Conservation (phyloP, 768 basidiomycete genomes). For the Pleurotus sapidus region DNA sequence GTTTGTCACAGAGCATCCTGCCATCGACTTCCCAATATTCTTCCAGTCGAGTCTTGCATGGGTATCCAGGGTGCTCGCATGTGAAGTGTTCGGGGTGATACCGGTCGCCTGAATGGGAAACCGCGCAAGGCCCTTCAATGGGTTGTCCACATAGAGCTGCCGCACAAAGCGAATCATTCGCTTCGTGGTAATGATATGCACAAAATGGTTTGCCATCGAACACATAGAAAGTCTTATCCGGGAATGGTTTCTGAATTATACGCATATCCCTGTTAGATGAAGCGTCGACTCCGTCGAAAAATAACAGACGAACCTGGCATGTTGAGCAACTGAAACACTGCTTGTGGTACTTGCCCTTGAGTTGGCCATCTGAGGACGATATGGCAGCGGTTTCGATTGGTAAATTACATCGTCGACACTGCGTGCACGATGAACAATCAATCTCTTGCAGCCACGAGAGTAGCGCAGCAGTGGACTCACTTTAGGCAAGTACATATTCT, state of each 20-base stretch:
- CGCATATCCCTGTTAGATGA: slow-evolving; percentile 5
- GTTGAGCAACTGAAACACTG: slow-evolving; percentile 87
- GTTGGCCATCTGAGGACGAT: slow-evolving; percentile 87
- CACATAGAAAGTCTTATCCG: slow-evolving; percentile 90
- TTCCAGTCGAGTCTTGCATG: slow-evolving; percentile 55
- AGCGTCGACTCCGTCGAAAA: background rate
- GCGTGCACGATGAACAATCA: background rate
- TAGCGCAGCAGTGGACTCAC: slow-evolving; percentile 35
- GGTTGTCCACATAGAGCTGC: slow-evolving; percentile 78
- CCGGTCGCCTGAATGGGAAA: slow-evolving; percentile 75
- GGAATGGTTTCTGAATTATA: slow-evolving; percentile 72
- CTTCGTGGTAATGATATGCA: slow-evolving; percentile 90
- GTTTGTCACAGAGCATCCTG: slow-evolving; percentile 82
- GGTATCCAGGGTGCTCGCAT: slow-evolving; percentile 65
- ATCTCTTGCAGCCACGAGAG: slow-evolving; percentile 6
- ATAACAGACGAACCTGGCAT: slow-evolving; percentile 59
- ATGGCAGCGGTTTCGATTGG: slow-evolving; percentile 92
- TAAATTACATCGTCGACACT: slow-evolving; percentile 86
- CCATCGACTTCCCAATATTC: slow-evolving; percentile 93
- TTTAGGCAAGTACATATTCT: slow-evolving; percentile 93
- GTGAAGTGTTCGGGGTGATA: slow-evolving; percentile 89
- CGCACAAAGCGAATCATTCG: slow-evolving; percentile 85
- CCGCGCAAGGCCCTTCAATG: slow-evolving; percentile 91
- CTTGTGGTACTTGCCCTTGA: slow-evolving; percentile 94
- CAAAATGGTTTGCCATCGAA: slow-evolving; percentile 89